Base-by-base conservation (phyloP, 345 rosid genomes). In the Aquilaria yunnanensis region DNA sequence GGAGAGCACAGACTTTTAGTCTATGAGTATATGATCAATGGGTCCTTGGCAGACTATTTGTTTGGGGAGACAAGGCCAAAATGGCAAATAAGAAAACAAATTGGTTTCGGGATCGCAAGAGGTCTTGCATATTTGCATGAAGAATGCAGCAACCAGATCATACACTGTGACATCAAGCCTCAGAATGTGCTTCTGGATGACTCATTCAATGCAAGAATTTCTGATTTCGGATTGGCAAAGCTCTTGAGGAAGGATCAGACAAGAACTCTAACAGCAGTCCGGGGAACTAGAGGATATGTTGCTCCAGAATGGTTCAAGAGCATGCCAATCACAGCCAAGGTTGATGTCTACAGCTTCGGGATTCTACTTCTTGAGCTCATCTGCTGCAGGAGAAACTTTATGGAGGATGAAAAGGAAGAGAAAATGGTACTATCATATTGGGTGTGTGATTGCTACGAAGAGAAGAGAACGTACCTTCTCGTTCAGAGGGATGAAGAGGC, bases 261-360 rank as follows among this genome's bases (percentile, higher is more conserved):
- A 5, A 48, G 56, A 29, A 63, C 66, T 11, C 11, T 14, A 10
- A 63, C 66, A 1, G 50, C 5, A 45, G 43, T 64, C 29, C 14
- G 60, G 29, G 60, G 67, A n/a, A 64, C 67, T 2, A 54, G 47
- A 64, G 60, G 60, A 46, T 54, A 64, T 9, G 67, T 54, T 10
- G 53, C 53, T 5, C 32, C 67, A 14, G 66, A 63, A 52, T 63
- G 66, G 66, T 53, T 52, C 63, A 67, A 53, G 31, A 79, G 50
- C 72, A 53, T 63, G 74, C 80, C 83, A 0, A 37, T 79, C 8
- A 75, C 84, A 12, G 75, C 49, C 12, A 81, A 77, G 51, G 86
- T 74, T 0, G 85, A 83, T 12, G 62, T 81, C 10, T 81, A 71
- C 66, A 77, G 83, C 66, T 80, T 80, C 32, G 78, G 80, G 8